Percentiles rank a stretch among this genome's conserved stretches.
These are phyloP conservation scores for Apocynum venetum DNA, from an alignment of 257 asterid genomes.

Conservation along the genomic window DNA sequence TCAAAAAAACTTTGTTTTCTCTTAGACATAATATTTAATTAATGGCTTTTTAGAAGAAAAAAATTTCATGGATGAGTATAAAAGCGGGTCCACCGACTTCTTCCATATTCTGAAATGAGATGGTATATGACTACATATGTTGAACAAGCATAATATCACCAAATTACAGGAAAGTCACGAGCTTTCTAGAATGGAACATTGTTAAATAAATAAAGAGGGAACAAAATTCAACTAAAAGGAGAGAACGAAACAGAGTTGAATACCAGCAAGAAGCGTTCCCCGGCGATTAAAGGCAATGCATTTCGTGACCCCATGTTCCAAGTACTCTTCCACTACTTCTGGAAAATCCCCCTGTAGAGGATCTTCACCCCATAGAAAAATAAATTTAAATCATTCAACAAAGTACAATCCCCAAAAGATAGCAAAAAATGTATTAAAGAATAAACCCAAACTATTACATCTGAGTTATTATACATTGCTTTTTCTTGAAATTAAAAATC, in stretches of 20 bases:
- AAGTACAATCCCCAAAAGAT: neutral
- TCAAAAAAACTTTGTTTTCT: too few species aligned
- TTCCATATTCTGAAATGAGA: too few species aligned
- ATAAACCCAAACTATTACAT: neutral
- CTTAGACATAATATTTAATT: too few species aligned
- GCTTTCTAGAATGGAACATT: neutral
- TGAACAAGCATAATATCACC: neutral
- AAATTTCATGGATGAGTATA: neutral
- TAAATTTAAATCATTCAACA: neutral
- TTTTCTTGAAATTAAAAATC: neutral
- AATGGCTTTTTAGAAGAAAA: too few species aligned
- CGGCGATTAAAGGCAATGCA: slow-evolving; percentile 89
- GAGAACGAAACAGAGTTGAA: neutral
- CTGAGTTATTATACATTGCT: neutral
- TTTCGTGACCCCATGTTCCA: slow-evolving; percentile 79
- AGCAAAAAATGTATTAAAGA: neutral
- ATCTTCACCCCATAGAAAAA: slow-evolving; percentile 38
- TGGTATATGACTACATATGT: neutral
- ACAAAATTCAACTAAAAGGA: neutral
- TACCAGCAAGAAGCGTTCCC: slow-evolving; percentile 96
- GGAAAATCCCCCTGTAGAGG: slow-evolving; percentile 95
- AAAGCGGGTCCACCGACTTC: neutral
- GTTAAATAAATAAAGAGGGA: neutral
- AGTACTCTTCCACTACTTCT: slow-evolving; percentile 83
- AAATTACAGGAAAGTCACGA: neutral